Conservation (phyloP, 179 eudicot species). For the Silene coronaria region DNA sequence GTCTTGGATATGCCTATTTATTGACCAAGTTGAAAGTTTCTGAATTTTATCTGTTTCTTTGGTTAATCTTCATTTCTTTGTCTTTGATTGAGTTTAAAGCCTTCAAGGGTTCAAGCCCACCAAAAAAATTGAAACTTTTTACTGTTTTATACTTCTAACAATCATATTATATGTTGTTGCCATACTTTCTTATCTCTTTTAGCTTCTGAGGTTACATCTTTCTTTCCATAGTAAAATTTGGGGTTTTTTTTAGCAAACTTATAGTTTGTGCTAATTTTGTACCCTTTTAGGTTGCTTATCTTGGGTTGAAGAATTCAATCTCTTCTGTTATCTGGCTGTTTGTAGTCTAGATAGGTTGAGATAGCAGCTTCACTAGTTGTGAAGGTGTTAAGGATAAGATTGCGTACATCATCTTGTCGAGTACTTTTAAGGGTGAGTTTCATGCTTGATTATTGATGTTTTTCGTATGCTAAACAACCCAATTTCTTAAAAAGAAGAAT, state of each 20-base stretch:
- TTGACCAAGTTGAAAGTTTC: conserved; percentile 18
- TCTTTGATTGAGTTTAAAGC: neutral
- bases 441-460: neutral
- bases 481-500: neutral
- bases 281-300: neutral
- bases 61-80: neutral
- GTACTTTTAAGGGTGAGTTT: neutral
- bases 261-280: neutral
- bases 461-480: neutral
- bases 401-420: conserved; percentile 2
- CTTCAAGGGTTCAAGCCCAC: conserved; percentile 16
- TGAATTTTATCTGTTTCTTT: neutral
- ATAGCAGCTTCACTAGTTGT: neutral
- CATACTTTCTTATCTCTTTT: conserved; percentile 22
- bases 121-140: conserved; percentile 19
- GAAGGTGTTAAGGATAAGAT: conserved; percentile 16
- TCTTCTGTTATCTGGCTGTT: neutral
- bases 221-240: conserved; percentile 9
- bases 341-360: conserved; percentile 9
- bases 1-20: neutral
- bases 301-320: conserved; percentile 12
- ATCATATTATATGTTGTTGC: conserved; percentile 13
- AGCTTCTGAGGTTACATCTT: conserved; percentile 3
- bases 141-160: neutral
- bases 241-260: neutral